These are phyloP conservation scores for Hydrangea macrophylla DNA, from an alignment of 148 eudicot genomes.

Conservation along the genomic window DNA sequence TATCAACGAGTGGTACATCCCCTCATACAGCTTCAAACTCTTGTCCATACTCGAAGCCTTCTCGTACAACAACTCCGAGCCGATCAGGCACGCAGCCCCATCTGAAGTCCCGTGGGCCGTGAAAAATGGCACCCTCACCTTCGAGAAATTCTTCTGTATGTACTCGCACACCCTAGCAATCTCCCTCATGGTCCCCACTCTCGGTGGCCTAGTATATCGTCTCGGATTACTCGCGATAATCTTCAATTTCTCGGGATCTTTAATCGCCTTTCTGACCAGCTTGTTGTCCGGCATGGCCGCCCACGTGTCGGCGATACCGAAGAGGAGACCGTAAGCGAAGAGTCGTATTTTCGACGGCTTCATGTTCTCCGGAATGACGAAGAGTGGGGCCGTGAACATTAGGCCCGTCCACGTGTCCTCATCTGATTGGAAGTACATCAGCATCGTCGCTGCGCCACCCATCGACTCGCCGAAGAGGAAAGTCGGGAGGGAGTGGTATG, in stretches of 20 bases:
- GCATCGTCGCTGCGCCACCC: conserved; percentile 41
- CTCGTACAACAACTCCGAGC: conserved; percentile 46
- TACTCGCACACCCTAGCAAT: conserved; percentile 14
- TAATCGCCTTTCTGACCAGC: conserved; percentile 26
- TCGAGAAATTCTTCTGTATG: conserved; percentile 37
- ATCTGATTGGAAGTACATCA: conserved; percentile 50
- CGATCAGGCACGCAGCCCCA: conserved; percentile 36
- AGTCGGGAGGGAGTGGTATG: conserved; percentile 38
- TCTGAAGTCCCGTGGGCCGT: conserved; percentile 47
- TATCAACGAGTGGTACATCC: conserved; percentile 46
- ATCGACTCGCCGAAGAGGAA: conserved; percentile 45
- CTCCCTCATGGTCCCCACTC: conserved; percentile 27
- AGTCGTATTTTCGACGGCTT: conserved; percentile 40
- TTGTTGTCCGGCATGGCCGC: conserved; percentile 21
- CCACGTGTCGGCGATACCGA: conserved; percentile 26
- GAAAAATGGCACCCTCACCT: conserved; percentile 43
- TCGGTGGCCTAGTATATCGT: conserved; percentile 16
- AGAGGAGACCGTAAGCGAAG: conserved; percentile 20
- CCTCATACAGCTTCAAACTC: conserved; percentile 38
- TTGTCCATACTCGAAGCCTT: conserved; percentile 45
- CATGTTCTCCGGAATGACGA: conserved; percentile 43
- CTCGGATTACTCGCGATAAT: conserved; percentile 21
- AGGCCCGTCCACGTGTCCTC: conserved; percentile 43
- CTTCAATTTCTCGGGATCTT: conserved; percentile 21
- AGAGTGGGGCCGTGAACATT: conserved; percentile 48